A percentile compares a stretch with the other conserved stretches of the same genome.
These are phyloP conservation scores for Farysia itapuensis DNA, from an alignment of 1,284 basidiomycete species.

Conservation along the genomic window DNA sequence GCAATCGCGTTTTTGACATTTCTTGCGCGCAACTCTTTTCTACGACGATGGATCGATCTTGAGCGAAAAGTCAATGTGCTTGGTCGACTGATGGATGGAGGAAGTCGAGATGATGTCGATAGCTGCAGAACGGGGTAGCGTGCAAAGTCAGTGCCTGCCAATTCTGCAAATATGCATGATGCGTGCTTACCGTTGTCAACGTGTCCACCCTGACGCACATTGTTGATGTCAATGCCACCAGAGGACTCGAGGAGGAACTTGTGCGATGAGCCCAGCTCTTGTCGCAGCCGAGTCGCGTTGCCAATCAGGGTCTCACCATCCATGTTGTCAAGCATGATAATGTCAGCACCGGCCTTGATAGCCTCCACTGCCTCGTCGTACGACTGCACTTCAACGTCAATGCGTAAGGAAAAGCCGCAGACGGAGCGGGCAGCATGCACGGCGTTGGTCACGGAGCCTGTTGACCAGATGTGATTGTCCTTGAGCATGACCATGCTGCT, in stretches of 20 bases:
- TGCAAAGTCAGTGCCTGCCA: too few relatives aligned
- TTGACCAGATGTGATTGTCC: slow-evolving; percentile 98
- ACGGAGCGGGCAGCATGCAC: slow-evolving; percentile 81
- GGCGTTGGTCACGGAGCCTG: slow-evolving; percentile 86
- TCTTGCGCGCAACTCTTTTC: neutral
- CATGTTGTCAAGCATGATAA: slow-evolving; percentile 85
- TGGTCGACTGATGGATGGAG: slow-evolving; percentile 57
- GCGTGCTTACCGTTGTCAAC: slow-evolving; percentile 32
- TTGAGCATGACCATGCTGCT: slow-evolving; percentile 99
- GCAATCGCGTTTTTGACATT: too few relatives aligned
- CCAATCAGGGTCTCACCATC: slow-evolving; percentile 45
- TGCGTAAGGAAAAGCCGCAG: slow-evolving; percentile 86
- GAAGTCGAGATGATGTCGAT: slow-evolving; percentile 58
- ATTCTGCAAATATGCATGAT: too few relatives aligned
- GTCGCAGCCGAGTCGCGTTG: slow-evolving; percentile 41
- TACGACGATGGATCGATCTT: slow-evolving; percentile 53
- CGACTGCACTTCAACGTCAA: slow-evolving; percentile 91
- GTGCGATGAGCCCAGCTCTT: slow-evolving; percentile 14
- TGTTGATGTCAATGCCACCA: slow-evolving; percentile 54
- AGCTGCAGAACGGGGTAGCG: slow-evolving; percentile 13
- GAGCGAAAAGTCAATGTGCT: slow-evolving; percentile 57
- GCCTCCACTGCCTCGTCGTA: slow-evolving; percentile 92
- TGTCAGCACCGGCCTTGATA: slow-evolving; percentile 91
- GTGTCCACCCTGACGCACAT: slow-evolving; percentile 44
- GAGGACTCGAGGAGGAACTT: slow-evolving; percentile 54